phyloP scores from a whole-genome alignment of 192 early-diverging fungal species.

The Allomyces macrogynus region DNA sequence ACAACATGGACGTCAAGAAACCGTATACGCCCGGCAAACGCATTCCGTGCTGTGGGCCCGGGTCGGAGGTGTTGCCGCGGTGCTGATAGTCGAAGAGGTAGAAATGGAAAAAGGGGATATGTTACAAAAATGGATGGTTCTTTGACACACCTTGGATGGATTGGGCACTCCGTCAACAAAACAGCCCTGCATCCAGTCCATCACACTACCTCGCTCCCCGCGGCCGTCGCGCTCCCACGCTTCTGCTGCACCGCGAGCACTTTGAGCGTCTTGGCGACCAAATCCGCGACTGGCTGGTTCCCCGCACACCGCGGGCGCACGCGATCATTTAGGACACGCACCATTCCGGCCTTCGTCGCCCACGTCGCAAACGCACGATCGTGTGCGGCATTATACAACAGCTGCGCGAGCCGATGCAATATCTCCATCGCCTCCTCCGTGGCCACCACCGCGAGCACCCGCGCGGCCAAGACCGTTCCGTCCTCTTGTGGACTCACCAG shows the following conservation, averaged over 20 bases:
- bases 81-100: no score
- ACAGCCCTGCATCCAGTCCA: no score
- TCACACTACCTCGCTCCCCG: no score
- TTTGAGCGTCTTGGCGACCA: not conserved
- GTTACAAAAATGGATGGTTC: no score
- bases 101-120: no score
- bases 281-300: not conserved
- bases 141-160: no score
- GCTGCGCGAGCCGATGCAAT: not conserved
- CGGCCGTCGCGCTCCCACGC: no score
- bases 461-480: not conserved
- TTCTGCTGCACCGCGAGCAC: not conserved
- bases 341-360: not conserved
- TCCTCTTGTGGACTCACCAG: not conserved
- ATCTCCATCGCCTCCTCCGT: not conserved
- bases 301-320: not conserved
- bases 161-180: no score
- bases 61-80: not conserved
- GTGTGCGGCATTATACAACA: not conserved
- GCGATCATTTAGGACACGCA: not conserved
- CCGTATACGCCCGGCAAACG: not conserved
- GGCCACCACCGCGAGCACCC: not conserved
- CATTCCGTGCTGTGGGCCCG: not conserved
- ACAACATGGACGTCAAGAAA: not conserved
- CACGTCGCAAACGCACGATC: not conserved